Evolutionary conservation across 2,329 filamentous ascomycete species (phyloP).

Genomic region (Sordariomycetes sp.): DNA sequence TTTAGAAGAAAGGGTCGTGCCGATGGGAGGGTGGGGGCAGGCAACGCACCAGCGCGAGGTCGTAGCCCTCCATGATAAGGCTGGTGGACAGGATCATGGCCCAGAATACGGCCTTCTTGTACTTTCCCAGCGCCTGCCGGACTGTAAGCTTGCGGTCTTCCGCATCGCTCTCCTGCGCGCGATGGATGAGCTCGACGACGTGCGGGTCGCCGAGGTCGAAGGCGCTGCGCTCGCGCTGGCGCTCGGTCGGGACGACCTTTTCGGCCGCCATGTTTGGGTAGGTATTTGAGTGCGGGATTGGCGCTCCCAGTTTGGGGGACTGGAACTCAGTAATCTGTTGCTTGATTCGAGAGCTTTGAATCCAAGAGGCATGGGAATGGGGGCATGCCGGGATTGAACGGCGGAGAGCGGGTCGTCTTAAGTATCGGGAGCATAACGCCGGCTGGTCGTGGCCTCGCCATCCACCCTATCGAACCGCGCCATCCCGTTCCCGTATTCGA

Average conservation of each 20-base stretch:
- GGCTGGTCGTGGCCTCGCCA: background rate
- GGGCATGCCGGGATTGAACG: background rate
- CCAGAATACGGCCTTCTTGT: slow-evolving; percentile 81
- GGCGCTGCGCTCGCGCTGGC: background rate
- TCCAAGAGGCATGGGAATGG: background rate
- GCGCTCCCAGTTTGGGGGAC: background rate
- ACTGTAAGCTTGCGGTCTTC: slow-evolving; percentile 63
- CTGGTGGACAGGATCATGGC: slow-evolving; percentile 80
- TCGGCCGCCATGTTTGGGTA: background rate
- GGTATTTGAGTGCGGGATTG: background rate
- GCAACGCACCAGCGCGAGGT: slow-evolving; percentile 50
- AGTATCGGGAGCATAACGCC: background rate
- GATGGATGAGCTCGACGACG: slow-evolving; percentile 15
- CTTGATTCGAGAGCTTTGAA: background rate
- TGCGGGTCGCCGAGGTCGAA: background rate
- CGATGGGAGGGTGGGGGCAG: background rate
- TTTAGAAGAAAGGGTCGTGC: background rate
- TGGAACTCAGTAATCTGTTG: background rate
- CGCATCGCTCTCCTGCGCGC: slow-evolving; percentile 37
- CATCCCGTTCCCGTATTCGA: background rate
- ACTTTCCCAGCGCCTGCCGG: slow-evolving; percentile 65
- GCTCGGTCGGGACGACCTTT: background rate
- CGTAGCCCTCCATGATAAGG: slow-evolving; percentile 87
- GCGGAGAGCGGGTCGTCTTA: background rate
- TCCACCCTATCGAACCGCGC: background rate